Evolutionary conservation across 129 eudicot species (phyloP), one percentile per base, ranked within the genome.

Genomic region (Flaveria robusta): DNA sequence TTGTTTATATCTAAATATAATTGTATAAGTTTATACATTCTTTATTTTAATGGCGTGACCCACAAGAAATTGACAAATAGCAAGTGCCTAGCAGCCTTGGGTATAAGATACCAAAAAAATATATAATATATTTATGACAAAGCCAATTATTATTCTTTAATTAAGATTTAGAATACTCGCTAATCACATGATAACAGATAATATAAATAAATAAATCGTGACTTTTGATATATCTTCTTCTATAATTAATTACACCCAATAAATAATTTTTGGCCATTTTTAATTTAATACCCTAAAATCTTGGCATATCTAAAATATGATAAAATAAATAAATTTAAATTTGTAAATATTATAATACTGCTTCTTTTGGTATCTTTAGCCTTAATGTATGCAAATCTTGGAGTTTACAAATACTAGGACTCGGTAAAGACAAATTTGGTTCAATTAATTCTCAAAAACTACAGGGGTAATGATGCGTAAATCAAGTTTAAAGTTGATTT

Each of bases 231-330:
- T 70, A 64, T 82, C 85, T 70, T 74, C 73, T 23, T 78, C 74
- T 81, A 42, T 71, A 77, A 64, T 65, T 64, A 82, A 82, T 24
- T 60, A 37, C 65, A 67, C 68, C 76, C 85, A 84, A 84, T 67
- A 37, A 78, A 81, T 66, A 76, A 34, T 60, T 50, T 41, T 70
- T 29, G 23, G 14, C 60, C 84, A 72, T 67, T 42, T 73, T 78
- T 58, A 50, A 59, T 82, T 79, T 29, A 68, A 83, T 81, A 80
- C 90, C 84, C 88, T 64, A 70, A 83, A 79, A 86, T 77, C 89
- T 79, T 79, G 81, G 70, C 58, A 74, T 58, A 79, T 49, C 78
- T 50, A 74, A 60, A 49, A 34, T 66, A 37, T 23, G 6, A 63
- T 63, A 45, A 49, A 65, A 71, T 18, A 74, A 45, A 22, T 1